Base-by-base conservation (phyloP, 2,329 filamentous ascomycete species). In the Fusarium verticillioides region DNA sequence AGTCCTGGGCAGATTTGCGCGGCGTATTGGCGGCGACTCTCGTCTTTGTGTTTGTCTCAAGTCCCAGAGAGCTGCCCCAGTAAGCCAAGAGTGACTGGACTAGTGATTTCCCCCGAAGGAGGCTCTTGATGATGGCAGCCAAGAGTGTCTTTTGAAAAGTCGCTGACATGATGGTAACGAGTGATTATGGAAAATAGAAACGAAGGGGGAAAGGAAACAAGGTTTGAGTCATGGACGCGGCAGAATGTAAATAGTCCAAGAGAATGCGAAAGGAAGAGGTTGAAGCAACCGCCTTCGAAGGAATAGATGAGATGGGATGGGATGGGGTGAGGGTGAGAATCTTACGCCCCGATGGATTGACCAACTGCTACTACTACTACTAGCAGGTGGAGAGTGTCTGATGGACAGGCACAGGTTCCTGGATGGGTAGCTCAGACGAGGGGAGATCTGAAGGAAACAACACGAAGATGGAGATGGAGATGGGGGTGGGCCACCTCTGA, bases 101-200 rank as follows among this genome's bases (percentile, higher is more conserved):
- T 69, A 91, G 82, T 56, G 88, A 89, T 82, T 88, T 90, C 75
- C 89, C 89, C 58, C 86, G 85, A 56, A 90, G 82, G 62, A 91
- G 83, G 75, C 87, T 89, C 82, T 86, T 89, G 79, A 90, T 76
- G 60, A 87, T 81, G 67, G 87, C 88, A 72, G 87, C 84, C 69
- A 88, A 76, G 76, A 91, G 82, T 53, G 85, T 84, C 80, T 86
- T 87, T 73, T 85, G 87, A 75, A 91, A 82, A 57, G 84, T 85
- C 79, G 50, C 34, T 5, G 86, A 83, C 89, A 91, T 91, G 80
- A 86, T 84, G 84, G 84, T 84, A 85, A 84, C 82, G 85, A 89
- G 82, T 76, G 85, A 81, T 82, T 81, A 84, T 78, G 67, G 70
- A 72, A 62, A 63, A 67, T 37, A 69, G 61, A 60, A 60, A 59